Conservation (phyloP, 1,139 yeast genomes). For the Sugiyamaella paludigena region DNA sequence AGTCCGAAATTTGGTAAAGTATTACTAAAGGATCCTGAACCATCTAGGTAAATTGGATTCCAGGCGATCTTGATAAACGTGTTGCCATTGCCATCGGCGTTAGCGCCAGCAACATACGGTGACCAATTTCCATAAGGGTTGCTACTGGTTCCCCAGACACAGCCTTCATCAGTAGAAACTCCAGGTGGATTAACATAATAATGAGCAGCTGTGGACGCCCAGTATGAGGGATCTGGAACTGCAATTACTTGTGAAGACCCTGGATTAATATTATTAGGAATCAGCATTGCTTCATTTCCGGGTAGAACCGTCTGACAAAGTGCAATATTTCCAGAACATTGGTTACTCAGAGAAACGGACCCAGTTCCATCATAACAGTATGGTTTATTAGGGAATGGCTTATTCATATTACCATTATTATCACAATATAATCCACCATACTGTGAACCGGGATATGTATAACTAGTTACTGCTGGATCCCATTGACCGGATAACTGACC, state of each 20-base stretch:
- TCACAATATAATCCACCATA: slow-evolving; percentile 82
- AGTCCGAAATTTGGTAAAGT: slow-evolving; percentile 67
- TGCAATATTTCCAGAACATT: slow-evolving; percentile 53
- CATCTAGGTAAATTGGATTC: slow-evolving; percentile 80
- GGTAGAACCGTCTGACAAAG: slow-evolving; percentile 92
- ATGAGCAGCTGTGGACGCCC: slow-evolving; percentile 73
- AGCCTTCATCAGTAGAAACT: slow-evolving; percentile 68
- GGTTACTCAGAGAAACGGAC: slow-evolving; percentile 60
- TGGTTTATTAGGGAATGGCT: slow-evolving; percentile 55
- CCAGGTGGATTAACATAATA: slow-evolving; percentile 88
- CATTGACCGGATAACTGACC: slow-evolving; percentile 74
- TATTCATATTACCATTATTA: slow-evolving; percentile 61
- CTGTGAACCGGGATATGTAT: slow-evolving; percentile 79
- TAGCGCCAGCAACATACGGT: slow-evolving; percentile 90
- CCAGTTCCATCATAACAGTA: slow-evolving; percentile 76
- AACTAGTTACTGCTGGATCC: slow-evolving; percentile 70
- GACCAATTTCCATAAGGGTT: slow-evolving; percentile 85
- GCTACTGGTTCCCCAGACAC: slow-evolving; percentile 75
- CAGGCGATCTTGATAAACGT: slow-evolving; percentile 84
- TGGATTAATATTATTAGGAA: slow-evolving; percentile 65
- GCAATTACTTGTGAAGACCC: slow-evolving; percentile 56
- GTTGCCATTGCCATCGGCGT: slow-evolving; percentile 62
- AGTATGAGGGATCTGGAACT: slow-evolving; percentile 71
- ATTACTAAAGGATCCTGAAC: slow-evolving; percentile 50
- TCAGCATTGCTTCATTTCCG: slow-evolving; percentile 90